Conservation (phyloP, 345 rosid species). For the Turnera subulata region DNA sequence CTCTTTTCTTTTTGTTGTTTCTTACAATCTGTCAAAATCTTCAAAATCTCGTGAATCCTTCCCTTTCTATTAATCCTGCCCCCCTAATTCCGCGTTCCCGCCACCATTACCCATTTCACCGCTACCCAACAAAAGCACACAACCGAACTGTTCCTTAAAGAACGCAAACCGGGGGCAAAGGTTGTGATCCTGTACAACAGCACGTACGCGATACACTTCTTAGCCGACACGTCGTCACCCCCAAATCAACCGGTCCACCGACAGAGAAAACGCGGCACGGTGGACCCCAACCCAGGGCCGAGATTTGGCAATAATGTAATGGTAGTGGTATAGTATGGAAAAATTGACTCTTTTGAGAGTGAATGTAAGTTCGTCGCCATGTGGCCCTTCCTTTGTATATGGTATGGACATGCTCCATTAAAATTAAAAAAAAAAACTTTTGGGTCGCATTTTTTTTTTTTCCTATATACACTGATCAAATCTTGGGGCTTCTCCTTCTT, state of each 20-base stretch:
- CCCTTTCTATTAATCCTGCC: too few relatives aligned
- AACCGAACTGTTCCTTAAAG: not conserved
- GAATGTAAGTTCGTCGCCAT: slow-evolving; percentile 1
- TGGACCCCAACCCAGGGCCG: slow-evolving; percentile 14
- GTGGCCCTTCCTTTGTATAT: not conserved
- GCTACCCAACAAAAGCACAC: too few relatives aligned
- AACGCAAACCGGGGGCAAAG: not conserved
- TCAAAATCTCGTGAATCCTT: too few relatives aligned
- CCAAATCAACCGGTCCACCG: slow-evolving; percentile 25
- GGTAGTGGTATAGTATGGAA: too few relatives aligned
- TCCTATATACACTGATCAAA: not conserved
- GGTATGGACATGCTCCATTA: not conserved
- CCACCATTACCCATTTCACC: too few relatives aligned
- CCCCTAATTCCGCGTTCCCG: too few relatives aligned
- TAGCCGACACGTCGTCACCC: slow-evolving; percentile 7
- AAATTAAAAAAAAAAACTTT: too few relatives aligned
- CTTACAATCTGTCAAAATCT: too few relatives aligned
- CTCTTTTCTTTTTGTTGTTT: too few relatives aligned
- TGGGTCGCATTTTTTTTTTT: not conserved
- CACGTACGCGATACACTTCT: too few relatives aligned
- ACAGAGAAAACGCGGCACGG: slow-evolving; percentile 18
- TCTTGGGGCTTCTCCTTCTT: too few relatives aligned
- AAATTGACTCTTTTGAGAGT: not conserved
- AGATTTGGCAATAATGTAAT: not conserved
- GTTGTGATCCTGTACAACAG: too few relatives aligned